Evolutionary conservation across 495 filamentous ascomycete species (phyloP), one percentile per base, ranked within the genome.

Genomic region (Penicillium tannophilum): DNA sequence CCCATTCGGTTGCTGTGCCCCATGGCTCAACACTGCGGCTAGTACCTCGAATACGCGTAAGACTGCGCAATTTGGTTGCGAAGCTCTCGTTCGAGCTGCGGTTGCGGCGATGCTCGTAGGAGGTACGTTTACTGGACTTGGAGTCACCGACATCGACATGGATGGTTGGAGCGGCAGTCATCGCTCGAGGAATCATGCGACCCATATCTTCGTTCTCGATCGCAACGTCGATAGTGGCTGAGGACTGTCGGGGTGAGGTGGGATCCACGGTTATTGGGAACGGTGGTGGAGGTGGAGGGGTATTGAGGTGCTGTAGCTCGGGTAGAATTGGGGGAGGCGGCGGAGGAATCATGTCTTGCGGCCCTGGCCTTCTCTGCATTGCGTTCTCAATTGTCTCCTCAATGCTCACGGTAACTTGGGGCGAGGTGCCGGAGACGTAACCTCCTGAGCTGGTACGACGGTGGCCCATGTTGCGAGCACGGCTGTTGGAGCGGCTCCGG

Each of bases 301-400:
- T 77, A 28, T 86, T 86, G 9, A 97, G 82, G 72, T 97, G 92
- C 67, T 92, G 89, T n/a, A 96, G 83, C 62, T 96, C 89, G 51
- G 87, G 86, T 41, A 96, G 78, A 31, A 96, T 86, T 28, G 69
- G 85, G 43, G 67, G 81, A 60, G 82, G 81, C 30, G 78, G 88
- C 1, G 86, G 86, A 1, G 89, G 78, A 36, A 93, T 81, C n/a
- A 82, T 79, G 19, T 88, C 86, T 24, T 72, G 26, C 78, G 84
- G 48, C 59, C 33, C 48, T 41, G 64, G 54, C 65, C 54, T 63
- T 70, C 52, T 70, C 72, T 59, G 79, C 74, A 71, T 82, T 69
- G 66, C 64, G 10, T 72, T 63, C 43, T 75, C 72, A 31, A 91
- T 76, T 1, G 84, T 84, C 66, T 88, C 86, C 63, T 90, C 86